Evolutionary conservation across 2,329 filamentous ascomycete genomes (phyloP).

Genomic region (Ascochyta lentis): DNA sequence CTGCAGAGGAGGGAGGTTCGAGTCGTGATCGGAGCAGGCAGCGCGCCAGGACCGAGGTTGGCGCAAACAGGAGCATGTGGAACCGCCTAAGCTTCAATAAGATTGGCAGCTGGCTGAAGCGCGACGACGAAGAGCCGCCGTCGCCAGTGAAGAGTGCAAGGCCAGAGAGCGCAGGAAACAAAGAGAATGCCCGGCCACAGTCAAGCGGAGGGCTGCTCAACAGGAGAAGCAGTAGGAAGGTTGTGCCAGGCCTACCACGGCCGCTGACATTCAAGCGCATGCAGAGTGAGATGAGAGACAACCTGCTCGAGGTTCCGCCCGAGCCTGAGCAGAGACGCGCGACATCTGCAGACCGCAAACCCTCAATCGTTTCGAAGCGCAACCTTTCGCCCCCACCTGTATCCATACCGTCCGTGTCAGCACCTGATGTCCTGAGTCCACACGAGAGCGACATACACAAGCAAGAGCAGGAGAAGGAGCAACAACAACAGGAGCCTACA

Average conservation of each 20-base stretch:
- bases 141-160: slow-evolving; percentile 19
- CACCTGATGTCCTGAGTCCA: slow-evolving; percentile 47
- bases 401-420: slow-evolving; percentile 49
- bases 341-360: slow-evolving; percentile 72
- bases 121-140: slow-evolving; percentile 45
- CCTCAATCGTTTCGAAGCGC: slow-evolving; percentile 64
- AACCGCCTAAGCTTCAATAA: slow-evolving; percentile 48
- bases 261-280: slow-evolving; percentile 82
- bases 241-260: slow-evolving; percentile 80
- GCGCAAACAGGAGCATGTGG: slow-evolving; percentile 47
- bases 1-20: slow-evolving; percentile 32
- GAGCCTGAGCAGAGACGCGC: slow-evolving; percentile 73
- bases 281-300: slow-evolving; percentile 78
- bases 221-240: slow-evolving; percentile 57
- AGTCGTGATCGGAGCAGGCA: slow-evolving; percentile 42
- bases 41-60: slow-evolving; percentile 42
- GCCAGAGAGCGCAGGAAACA: slow-evolving; percentile 22
- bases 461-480: slow-evolving; percentile 23
- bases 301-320: slow-evolving; percentile 70
- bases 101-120: slow-evolving; percentile 51
- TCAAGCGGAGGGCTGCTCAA: slow-evolving; percentile 42
- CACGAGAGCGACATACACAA: slow-evolving; percentile 35
- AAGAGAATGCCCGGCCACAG: slow-evolving; percentile 45
- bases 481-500: slow-evolving; percentile 29
- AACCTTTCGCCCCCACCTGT: slow-evolving; percentile 50